Evolutionary conservation across 2,329 filamentous ascomycete species (phyloP).

Genomic region (Microcyclospora pomicola): DNA sequence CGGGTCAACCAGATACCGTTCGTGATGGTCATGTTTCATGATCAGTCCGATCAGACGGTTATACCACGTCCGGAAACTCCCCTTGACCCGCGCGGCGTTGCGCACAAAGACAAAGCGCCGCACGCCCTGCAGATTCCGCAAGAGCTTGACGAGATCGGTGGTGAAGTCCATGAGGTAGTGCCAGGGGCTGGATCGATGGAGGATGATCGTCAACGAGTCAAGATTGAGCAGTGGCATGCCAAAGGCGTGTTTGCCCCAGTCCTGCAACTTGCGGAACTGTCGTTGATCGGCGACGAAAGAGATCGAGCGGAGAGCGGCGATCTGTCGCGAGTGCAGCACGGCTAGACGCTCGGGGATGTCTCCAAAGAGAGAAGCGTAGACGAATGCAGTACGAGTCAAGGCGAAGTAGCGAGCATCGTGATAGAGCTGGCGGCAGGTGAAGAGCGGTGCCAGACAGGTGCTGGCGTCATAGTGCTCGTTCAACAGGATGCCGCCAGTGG

Average conservation of each 20-base stretch:
- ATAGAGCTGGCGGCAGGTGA: constrained; percentile 26
- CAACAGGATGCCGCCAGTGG: constrained; percentile 10
- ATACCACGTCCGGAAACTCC: constrained; percentile 25
- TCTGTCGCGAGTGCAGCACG: constrained; percentile 15
- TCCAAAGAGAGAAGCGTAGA: constrained; percentile 21
- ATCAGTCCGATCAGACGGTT: constrained; percentile 26
- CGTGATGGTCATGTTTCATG: constrained; percentile 28
- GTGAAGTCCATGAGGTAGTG: constrained; percentile 25
- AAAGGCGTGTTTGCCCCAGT: constrained; percentile 23
- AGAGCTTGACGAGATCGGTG: constrained; percentile 17
- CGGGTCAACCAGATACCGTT: constrained; percentile 24
- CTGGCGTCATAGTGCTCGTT: constrained; percentile 19
- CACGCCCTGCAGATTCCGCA: constrained; percentile 24
- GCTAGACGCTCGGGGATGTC: constrained; percentile 16
- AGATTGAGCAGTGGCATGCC: constrained; percentile 18
- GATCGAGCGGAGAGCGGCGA: constrained; percentile 21
- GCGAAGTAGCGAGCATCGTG: constrained; percentile 24
- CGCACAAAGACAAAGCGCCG: constrained; percentile 22
- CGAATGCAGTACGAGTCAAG: constrained; percentile 24
- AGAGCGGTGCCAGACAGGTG: constrained; percentile 19
- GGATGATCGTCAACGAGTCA: constrained; percentile 21
- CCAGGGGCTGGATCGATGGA: constrained; percentile 20
- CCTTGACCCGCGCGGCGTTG: constrained; percentile 23
- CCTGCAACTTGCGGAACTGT: constrained; percentile 19
- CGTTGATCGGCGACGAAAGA: constrained; percentile 18